Evolutionary conservation across 2,329 filamentous ascomycete genomes (phyloP).

Genomic region (Lomentospora prolificans): DNA sequence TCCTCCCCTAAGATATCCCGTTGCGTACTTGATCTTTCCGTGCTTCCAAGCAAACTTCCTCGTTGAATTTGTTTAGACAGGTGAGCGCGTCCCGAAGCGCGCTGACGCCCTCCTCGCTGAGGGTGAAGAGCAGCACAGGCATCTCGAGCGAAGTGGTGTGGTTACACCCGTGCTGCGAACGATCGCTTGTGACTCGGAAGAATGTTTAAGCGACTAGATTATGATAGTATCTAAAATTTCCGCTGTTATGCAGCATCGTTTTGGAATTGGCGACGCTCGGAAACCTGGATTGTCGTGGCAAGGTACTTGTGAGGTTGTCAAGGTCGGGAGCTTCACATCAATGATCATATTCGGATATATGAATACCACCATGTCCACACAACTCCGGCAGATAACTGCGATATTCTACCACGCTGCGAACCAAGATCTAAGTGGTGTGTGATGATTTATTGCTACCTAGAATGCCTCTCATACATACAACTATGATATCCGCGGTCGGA

Average conservation of each 20-base stretch:
- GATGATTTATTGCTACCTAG: no score
- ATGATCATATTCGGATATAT: background rate
- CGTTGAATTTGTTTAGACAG: constrained; percentile 71
- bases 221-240: no score
- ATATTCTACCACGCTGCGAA: background rate
- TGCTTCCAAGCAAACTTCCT: constrained; percentile 67
- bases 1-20: background rate
- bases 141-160: constrained; percentile 23
- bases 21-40: constrained; percentile 52
- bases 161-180: no score
- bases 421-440: background rate
- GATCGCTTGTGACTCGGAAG: no score
- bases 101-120: constrained; percentile 62
- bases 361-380: background rate
- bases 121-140: constrained; percentile 60
- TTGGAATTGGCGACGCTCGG: no score
- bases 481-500: no score
- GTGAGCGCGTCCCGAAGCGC: constrained; percentile 63
- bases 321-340: background rate
- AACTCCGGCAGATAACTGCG: background rate
- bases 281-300: background rate
- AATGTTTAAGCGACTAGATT: no score
- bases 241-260: no score
- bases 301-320: no score
- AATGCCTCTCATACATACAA: no score